Evolutionary conservation across 192 early-diverging fungal species (phyloP).

Genomic region (Umbelopsis ramanniana): DNA sequence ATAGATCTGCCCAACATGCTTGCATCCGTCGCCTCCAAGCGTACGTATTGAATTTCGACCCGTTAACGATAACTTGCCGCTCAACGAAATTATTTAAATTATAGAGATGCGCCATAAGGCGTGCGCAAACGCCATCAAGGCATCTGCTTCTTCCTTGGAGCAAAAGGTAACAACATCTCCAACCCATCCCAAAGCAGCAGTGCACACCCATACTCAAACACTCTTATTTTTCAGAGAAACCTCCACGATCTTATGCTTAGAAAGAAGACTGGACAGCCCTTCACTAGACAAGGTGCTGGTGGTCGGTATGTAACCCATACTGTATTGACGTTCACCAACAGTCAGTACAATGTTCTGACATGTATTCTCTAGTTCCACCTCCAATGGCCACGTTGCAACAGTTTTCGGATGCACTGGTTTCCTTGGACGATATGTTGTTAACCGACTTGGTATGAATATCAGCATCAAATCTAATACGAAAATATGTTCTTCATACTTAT

Average conservation of each 20-base stretch:
- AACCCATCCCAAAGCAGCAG: neutral
- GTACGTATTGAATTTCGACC: neutral
- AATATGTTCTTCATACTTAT: neutral
- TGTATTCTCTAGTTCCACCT: constrained; percentile 63
- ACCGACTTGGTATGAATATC: constrained; percentile 73
- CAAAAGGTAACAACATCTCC: constrained; percentile 17
- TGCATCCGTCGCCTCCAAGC: constrained; percentile 23
- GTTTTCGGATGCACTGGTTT: constrained; percentile 97
- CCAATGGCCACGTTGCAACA: constrained; percentile 87
- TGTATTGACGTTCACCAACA: neutral
- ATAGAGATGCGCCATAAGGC: constrained; percentile 24
- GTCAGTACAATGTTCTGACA: too few relatives aligned
- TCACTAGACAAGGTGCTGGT: constrained; percentile 66
- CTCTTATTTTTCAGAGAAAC: constrained; percentile 42
- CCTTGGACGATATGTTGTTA: constrained; percentile 92
- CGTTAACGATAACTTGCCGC: neutral
- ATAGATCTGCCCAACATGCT: constrained; percentile 22
- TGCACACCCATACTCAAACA: neutral
- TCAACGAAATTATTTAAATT: neutral
- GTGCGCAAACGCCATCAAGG: constrained; percentile 23
- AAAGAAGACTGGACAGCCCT: constrained; percentile 57
- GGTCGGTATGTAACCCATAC: constrained; percentile 56
- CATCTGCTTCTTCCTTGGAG: constrained; percentile 22
- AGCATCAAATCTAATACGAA: neutral
- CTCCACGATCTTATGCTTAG: constrained; percentile 59